Conservation (phyloP, 306 rosid genomes). For the Corylus americana region DNA sequence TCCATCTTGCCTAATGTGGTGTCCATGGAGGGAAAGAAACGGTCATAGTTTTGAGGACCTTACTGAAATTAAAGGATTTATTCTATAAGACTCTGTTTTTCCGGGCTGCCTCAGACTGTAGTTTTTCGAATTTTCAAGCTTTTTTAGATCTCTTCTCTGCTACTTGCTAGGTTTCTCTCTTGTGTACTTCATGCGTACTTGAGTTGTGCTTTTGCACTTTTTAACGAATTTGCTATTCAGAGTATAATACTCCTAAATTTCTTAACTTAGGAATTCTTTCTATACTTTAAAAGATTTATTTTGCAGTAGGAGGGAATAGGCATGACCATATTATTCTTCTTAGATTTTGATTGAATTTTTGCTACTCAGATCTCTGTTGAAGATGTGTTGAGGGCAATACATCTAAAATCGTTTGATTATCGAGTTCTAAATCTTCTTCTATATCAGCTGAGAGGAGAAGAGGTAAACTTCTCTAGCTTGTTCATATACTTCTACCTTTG, state of each 20-base stretch:
- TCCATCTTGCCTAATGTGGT: too few relatives aligned
- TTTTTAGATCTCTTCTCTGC: too few relatives aligned
- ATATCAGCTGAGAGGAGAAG: conserved; percentile 68
- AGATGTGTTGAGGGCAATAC: conserved; percentile 76
- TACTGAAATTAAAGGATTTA: too few relatives aligned
- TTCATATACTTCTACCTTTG: not conserved
- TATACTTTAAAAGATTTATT: not conserved
- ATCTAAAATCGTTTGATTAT: conserved; percentile 86
- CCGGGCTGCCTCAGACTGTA: too few relatives aligned
- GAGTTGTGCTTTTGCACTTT: too few relatives aligned
- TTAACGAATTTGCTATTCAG: too few relatives aligned
- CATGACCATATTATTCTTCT: conserved; percentile 7
- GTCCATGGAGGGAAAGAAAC: too few relatives aligned
- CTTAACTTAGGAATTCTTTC: not conserved
- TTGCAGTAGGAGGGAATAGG: not conserved
- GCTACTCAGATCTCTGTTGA: conserved; percentile 63
- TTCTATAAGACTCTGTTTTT: too few relatives aligned
- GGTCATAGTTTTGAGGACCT: too few relatives aligned
- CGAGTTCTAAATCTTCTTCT: conserved; percentile 90
- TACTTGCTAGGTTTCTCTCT: too few relatives aligned
- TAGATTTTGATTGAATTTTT: conserved; percentile 27
- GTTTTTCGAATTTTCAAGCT: too few relatives aligned
- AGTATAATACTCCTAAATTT: not conserved
- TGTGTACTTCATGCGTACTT: too few relatives aligned
- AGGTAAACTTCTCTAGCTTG: conserved; percentile 50